Evolutionary conservation across 768 basidiomycete species (phyloP).

Genomic region (Hericium rajendrae): DNA sequence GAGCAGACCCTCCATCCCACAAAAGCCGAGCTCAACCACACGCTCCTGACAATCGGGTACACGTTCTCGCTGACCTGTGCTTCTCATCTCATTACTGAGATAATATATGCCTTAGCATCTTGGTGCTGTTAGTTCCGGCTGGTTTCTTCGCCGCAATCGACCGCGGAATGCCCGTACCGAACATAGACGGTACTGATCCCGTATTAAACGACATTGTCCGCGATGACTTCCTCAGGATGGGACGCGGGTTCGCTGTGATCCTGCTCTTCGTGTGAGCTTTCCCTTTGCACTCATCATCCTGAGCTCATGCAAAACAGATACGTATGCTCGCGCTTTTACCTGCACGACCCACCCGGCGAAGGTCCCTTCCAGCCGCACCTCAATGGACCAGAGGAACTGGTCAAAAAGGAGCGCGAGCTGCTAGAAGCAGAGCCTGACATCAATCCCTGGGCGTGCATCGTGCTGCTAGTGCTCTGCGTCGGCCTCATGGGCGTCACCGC

Average conservation of each 20-base stretch:
- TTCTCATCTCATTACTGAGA: background rate
- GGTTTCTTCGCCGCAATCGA: slow-evolving; percentile 58
- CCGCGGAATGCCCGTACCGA: slow-evolving; percentile 18
- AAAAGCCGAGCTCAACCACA: slow-evolving; percentile 56
- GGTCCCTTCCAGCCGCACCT: slow-evolving; percentile 31
- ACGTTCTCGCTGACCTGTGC: slow-evolving; percentile 10
- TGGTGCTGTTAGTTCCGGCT: slow-evolving; percentile 54
- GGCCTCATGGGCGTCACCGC: slow-evolving; percentile 59
- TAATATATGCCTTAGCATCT: slow-evolving; percentile 31
- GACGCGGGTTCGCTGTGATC: slow-evolving; percentile 55
- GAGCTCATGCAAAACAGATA: slow-evolving; percentile 32
- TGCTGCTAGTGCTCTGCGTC: slow-evolving; percentile 41
- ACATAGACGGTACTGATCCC: slow-evolving; percentile 1
- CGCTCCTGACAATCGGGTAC: slow-evolving; percentile 61
- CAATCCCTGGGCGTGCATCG: slow-evolving; percentile 54
- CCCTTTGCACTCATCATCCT: background rate
- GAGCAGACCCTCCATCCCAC: slow-evolving; percentile 64
- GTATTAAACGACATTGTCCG: slow-evolving; percentile 37
- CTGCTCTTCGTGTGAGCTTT: slow-evolving; percentile 46
- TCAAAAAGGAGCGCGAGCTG: slow-evolving; percentile 28
- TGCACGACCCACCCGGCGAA: slow-evolving; percentile 63
- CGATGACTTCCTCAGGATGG: slow-evolving; percentile 44
- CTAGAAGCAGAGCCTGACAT: slow-evolving; percentile 43
- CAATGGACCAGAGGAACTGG: slow-evolving; percentile 25
- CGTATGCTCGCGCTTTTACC: slow-evolving; percentile 54